A percentile compares a stretch with the other conserved stretches of the same genome.
phyloP scores from a whole-genome alignment of 2,329 filamentous ascomycete genomes.

The Boeremia exigua region DNA sequence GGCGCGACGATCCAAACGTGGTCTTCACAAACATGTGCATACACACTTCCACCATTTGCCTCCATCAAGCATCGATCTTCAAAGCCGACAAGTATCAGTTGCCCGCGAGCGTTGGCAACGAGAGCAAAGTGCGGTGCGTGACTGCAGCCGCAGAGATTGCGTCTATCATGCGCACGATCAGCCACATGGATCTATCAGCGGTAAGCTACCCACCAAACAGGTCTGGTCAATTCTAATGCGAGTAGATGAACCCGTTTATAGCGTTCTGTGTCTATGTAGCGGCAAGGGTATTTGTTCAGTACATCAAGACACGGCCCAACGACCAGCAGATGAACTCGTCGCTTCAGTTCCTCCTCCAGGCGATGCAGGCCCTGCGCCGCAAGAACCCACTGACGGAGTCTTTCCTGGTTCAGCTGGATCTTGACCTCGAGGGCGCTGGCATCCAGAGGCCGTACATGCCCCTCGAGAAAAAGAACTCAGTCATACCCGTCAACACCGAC shows the following conservation, averaged over 20 bases:
- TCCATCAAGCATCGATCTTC: conserved; percentile 98
- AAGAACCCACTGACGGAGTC: conserved; percentile 93
- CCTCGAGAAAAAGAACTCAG: conserved; percentile 17
- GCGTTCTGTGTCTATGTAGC: conserved; percentile 97
- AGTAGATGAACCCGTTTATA: conserved; percentile 91
- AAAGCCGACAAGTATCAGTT: conserved; percentile 91
- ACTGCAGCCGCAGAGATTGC: conserved; percentile 93
- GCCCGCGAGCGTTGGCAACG: conserved; percentile 76
- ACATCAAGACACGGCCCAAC: conserved; percentile 89
- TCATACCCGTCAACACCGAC: conserved; percentile 35
- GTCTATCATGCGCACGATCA: conserved; percentile 93
- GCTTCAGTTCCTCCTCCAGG: conserved; percentile 85
- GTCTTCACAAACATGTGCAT: conserved; percentile 97
- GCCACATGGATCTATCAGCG: conserved; percentile 81
- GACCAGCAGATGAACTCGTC: conserved; percentile 80
- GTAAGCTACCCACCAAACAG: conserved; percentile 60
- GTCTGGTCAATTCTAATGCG: conserved; percentile 21
- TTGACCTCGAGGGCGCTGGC: conserved; percentile 81
- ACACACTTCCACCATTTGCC: conserved; percentile 92
- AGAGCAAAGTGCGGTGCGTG: conserved; percentile 92
- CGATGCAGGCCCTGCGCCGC: conserved; percentile 87
- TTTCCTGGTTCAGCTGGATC: conserved; percentile 89
- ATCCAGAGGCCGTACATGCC: conserved; percentile 58
- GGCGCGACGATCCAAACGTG: conserved; percentile 79
- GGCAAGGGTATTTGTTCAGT: conserved; percentile 92